Base-by-base conservation (phyloP, 192 early-diverging fungal genomes). In the Thamnidium elegans region DNA sequence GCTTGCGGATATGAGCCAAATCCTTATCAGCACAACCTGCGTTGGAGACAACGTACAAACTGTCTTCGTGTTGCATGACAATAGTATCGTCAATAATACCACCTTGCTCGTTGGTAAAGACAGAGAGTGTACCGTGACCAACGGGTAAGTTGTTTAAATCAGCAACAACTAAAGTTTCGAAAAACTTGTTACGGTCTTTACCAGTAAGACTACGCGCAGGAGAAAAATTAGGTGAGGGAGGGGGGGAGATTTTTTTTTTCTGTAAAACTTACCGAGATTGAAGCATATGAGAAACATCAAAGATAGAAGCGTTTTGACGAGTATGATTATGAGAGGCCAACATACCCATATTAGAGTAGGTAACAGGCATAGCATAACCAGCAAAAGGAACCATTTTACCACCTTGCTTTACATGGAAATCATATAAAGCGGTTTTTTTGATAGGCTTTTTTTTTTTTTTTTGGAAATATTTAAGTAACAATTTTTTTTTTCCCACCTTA, bases 81-180 rank as follows among this genome's bases (percentile, higher is more conserved):
- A 99, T 92, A 13, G 94, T 96, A 72, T 99, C 97, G 68, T 99
- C 97, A 68, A 97, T 95, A 62, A 99, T 99, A 50, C 97, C 97
- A 39, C 97, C 97, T 42, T 90, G 80, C 66, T 92, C 92, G 81
- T 97, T 99, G 47, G 94, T 97, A 71, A 97, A 94, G 56, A 99
- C 80, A 21, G 95, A 95, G 8, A 99, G 78, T 10, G 94, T 95
- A 7, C 90, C 89, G 26, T 78, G 73, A 52, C 89, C 92, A 3
- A 89, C 83, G 13, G 89, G 90, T 30, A 99, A 79, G 46, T 82
- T 88, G 65, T 88, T 70, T 23, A 94, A 70, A 68, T 99, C 97
- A 39, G 85, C 97, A 4, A 97, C 94, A 0, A 93, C 84, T 6
- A 99, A 78, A 15, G 82, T 81, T 75, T 97, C 95, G 55, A 95